phyloP scores from a whole-genome alignment of 805 yeast genomes.

The Kregervanrija fluxuum region DNA sequence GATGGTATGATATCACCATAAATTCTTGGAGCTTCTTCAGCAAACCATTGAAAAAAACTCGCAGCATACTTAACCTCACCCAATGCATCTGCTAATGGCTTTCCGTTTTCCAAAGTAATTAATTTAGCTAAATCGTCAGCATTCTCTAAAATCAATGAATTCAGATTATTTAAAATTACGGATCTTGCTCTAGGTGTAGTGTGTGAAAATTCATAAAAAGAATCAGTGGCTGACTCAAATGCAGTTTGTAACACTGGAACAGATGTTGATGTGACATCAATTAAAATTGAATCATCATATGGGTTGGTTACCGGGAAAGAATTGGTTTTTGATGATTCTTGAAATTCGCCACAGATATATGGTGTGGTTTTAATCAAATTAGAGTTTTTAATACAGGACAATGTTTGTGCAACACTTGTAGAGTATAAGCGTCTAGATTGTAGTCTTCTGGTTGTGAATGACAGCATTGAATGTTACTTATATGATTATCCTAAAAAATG shows the following conservation, averaged over 20 bases:
- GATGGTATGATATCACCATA: conserved; percentile 60
- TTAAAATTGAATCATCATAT: conserved; percentile 45
- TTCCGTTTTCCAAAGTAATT: conserved; percentile 69
- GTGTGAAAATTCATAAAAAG: conserved; percentile 43
- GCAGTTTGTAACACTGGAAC: conserved; percentile 44
- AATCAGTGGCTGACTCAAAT: conserved; percentile 41
- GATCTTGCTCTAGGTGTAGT: conserved; percentile 52
- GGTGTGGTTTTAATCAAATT: conserved; percentile 49
- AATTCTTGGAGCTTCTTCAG: conserved; percentile 71
- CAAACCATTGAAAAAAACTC: conserved; percentile 80
- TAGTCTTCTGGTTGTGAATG: no score
- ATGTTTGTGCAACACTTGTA: conserved; percentile 4
- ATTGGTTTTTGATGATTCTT: conserved; percentile 23
- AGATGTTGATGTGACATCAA: conserved; percentile 46
- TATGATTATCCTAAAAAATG: no score
- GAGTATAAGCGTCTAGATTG: neutral
- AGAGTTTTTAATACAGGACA: conserved; percentile 30
- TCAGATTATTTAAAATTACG: conserved; percentile 42
- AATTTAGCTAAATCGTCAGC: conserved; percentile 58
- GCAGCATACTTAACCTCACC: conserved; percentile 69
- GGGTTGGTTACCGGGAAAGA: conserved; percentile 70
- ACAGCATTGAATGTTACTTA: no score
- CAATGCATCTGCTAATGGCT: conserved; percentile 59
- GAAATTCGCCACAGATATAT: conserved; percentile 65
- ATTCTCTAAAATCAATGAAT: conserved; percentile 46